phyloP scores from a whole-genome alignment of 805 yeast species.

The Saturnispora dispora region DNA sequence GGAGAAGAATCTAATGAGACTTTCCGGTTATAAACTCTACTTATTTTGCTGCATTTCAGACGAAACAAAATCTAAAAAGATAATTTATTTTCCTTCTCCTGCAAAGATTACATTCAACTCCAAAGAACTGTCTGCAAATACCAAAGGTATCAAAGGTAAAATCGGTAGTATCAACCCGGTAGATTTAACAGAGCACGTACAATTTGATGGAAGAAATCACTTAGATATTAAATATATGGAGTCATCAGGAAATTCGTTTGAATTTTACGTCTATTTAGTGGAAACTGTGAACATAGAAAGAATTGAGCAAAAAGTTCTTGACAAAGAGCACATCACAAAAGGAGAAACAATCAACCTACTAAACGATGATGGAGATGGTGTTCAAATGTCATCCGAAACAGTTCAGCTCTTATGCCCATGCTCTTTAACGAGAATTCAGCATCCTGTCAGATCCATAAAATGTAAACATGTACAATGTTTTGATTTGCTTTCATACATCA shows the following conservation, averaged over 20 bases:
- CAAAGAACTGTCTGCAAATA: slow-evolving; percentile 38
- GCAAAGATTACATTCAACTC: slow-evolving; percentile 59
- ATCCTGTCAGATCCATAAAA: slow-evolving; percentile 59
- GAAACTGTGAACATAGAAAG: slow-evolving; percentile 35
- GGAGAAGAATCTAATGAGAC: slow-evolving; percentile 33
- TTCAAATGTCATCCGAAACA: slow-evolving; percentile 50
- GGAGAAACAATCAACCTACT: slow-evolving; percentile 33
- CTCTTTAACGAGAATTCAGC: slow-evolving; percentile 55
- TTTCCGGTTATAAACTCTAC: slow-evolving; percentile 32
- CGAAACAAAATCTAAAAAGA: slow-evolving; percentile 15
- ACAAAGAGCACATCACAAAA: slow-evolving; percentile 44
- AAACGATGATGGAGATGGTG: slow-evolving; percentile 34
- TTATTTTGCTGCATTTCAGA: slow-evolving; percentile 46
- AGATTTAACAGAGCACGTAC: slow-evolving; percentile 51
- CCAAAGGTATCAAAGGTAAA: slow-evolving; percentile 67
- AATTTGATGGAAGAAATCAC: slow-evolving; percentile 26
- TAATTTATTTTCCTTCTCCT: slow-evolving; percentile 61
- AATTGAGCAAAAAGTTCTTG: slow-evolving; percentile 33
- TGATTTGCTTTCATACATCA: slow-evolving; percentile 67
- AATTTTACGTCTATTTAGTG: slow-evolving; percentile 52
- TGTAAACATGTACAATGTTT: slow-evolving; percentile 86
- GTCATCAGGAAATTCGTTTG: slow-evolving; percentile 36
- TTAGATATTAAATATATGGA: slow-evolving; percentile 51
- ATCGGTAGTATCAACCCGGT: slow-evolving; percentile 80
- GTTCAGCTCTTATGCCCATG: slow-evolving; percentile 74